Evolutionary conservation across 1,284 basidiomycete species (phyloP).

Genomic region (Cystodermella granulosa): DNA sequence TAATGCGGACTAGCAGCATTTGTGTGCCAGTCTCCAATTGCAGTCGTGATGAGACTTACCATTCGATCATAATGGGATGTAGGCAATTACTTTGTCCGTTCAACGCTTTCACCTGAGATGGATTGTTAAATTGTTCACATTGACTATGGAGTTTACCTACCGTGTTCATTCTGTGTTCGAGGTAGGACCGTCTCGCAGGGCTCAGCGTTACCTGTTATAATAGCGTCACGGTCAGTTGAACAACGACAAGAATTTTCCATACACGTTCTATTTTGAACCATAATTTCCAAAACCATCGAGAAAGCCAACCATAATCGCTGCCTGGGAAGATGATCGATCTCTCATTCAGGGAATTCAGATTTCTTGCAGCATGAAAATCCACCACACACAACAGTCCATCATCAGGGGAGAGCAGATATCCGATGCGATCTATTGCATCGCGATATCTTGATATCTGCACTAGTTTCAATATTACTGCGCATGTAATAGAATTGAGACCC

Average conservation of each 20-base stretch:
- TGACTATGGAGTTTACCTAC: too few relatives aligned
- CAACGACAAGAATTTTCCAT: slow-evolving; percentile 25
- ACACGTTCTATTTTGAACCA: slow-evolving; percentile 82
- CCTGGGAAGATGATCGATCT: slow-evolving; percentile 68
- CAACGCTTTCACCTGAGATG: too few relatives aligned
- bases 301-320: slow-evolving; percentile 69
- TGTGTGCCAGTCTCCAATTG: too few relatives aligned
- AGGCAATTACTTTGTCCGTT: too few relatives aligned
- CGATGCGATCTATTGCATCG: slow-evolving; percentile 65
- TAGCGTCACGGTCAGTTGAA: too few relatives aligned
- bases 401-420: slow-evolving; percentile 62
- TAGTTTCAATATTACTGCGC: too few relatives aligned
- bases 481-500: slow-evolving; percentile 12
- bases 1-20: slow-evolving; percentile 59
- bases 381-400: slow-evolving; percentile 67
- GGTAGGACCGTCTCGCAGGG: slow-evolving; percentile 66
- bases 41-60: too few relatives aligned
- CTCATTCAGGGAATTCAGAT: slow-evolving; percentile 51
- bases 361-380: slow-evolving; percentile 77
- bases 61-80: too few relatives aligned
- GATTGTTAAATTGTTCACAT: too few relatives aligned
- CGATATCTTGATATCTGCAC: slow-evolving; percentile 73
- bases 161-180: slow-evolving; percentile 80
- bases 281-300: slow-evolving; percentile 78
- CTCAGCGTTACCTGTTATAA: slow-evolving; percentile 49